These are phyloP conservation scores for Halophytophthora batemanensis DNA, from an alignment of 352 stramenopile species.

Conservation along the genomic window DNA sequence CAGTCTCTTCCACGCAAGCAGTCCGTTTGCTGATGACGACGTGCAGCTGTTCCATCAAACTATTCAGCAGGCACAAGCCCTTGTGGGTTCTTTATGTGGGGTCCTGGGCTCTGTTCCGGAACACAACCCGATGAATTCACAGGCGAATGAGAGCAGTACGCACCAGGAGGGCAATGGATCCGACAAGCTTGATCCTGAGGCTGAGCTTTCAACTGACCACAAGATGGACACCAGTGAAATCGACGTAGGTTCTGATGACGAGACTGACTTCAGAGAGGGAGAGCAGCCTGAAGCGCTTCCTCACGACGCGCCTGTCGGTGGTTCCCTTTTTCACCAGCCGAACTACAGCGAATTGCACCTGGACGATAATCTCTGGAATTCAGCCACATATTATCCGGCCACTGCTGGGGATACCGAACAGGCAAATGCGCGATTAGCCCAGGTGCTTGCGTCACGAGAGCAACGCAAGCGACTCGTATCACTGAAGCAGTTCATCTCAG, in stretches of 20 bases:
- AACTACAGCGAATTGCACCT: conserved; percentile 28
- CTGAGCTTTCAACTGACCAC: not conserved
- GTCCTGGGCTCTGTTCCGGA: not conserved
- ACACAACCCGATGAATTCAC: no score
- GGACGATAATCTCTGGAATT: conserved; percentile 37
- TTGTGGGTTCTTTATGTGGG: conserved; percentile 1
- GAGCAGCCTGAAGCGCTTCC: not conserved
- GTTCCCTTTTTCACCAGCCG: conserved; percentile 2
- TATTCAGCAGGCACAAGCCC: not conserved
- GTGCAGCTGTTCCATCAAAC: not conserved
- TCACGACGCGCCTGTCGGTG: no score
- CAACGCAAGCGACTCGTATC: conserved; percentile 41
- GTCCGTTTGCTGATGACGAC: no score
- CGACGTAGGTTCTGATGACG: not conserved
- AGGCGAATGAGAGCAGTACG: no score
- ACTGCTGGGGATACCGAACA: conserved; percentile 8
- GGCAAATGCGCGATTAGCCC: conserved; percentile 18
- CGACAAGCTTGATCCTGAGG: no score
- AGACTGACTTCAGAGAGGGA: conserved; percentile 2
- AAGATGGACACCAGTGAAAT: not conserved
- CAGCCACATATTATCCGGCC: conserved; percentile 25
- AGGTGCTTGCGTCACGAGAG: conserved; percentile 37
- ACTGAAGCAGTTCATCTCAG: conserved; percentile 68
- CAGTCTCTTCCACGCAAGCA: no score
- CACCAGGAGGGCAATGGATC: no score